Evolutionary conservation across 1,284 basidiomycete species (phyloP).

Genomic region (Ceratobasidium sp.): DNA sequence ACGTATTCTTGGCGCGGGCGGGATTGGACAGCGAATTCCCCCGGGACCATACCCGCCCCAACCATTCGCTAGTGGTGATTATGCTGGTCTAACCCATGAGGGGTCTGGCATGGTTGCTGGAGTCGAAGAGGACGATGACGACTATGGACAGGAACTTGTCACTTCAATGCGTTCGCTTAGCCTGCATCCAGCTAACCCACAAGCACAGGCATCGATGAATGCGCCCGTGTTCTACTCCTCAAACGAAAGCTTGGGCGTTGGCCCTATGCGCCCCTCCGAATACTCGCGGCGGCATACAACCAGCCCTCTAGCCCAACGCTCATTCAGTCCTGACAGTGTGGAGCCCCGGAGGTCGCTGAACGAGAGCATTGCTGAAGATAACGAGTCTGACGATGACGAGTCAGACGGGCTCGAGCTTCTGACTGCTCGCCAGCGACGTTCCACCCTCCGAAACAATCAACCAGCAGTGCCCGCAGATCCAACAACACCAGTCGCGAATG

Average conservation of each 20-base stretch:
- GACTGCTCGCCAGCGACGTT: conserved; percentile 64
- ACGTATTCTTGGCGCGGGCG: conserved; percentile 46
- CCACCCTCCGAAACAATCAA: conserved; percentile 33
- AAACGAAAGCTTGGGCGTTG: conserved; percentile 38
- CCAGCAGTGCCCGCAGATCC: conserved; percentile 30
- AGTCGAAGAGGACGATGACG: conserved; percentile 36
- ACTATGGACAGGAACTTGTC: conserved; percentile 28
- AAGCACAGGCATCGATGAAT: conserved; percentile 18
- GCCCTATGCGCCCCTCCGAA: conserved; percentile 7
- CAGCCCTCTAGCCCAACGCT: conserved; percentile 26
- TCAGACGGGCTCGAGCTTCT: conserved; percentile 67
- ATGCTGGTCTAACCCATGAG: neutral
- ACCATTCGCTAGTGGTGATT: neutral
- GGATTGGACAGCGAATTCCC: conserved; percentile 31
- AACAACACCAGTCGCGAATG: conserved; percentile 37
- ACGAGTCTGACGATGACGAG: conserved; percentile 61
- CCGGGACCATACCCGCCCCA: conserved; percentile 26
- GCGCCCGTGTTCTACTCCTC: conserved; percentile 36
- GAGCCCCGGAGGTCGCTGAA: conserved; percentile 39
- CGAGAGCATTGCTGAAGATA: conserved; percentile 42
- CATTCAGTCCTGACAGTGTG: conserved; percentile 35
- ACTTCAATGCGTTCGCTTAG: conserved; percentile 32
- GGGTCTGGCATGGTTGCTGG: conserved; percentile 35
- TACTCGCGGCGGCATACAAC: conserved; percentile 12
- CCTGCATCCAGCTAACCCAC: conserved; percentile 19